Conservation (phyloP, 1,284 basidiomycete genomes). For the Salmacisia buchloeana region DNA sequence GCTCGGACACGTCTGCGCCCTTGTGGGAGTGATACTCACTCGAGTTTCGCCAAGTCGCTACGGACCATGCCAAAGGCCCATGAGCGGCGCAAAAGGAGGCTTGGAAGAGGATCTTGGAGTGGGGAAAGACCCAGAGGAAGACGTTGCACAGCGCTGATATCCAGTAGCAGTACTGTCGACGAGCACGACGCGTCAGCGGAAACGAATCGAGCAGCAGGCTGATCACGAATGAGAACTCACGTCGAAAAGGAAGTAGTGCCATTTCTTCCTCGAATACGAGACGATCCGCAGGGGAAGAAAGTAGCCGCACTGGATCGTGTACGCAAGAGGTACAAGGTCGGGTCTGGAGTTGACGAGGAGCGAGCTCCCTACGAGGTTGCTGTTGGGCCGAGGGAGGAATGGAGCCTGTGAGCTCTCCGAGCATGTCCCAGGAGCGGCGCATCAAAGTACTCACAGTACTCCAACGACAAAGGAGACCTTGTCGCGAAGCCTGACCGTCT, state of each 20-base stretch:
- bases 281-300: slow-evolving; percentile 75
- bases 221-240: slow-evolving; percentile 14
- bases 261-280: slow-evolving; percentile 59
- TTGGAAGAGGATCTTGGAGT: slow-evolving; percentile 32
- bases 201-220: slow-evolving; percentile 74
- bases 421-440: too few species aligned
- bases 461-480: slow-evolving; percentile 76
- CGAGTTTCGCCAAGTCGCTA: slow-evolving; percentile 92
- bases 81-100: slow-evolving; percentile 36
- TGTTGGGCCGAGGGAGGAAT: not conserved
- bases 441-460: slow-evolving; percentile 60
- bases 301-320: slow-evolving; percentile 68
- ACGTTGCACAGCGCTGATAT: slow-evolving; percentile 10
- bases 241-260: slow-evolving; percentile 89
- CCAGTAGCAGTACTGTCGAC: not conserved
- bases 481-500: slow-evolving; percentile 64
- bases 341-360: slow-evolving; percentile 76
- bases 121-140: slow-evolving; percentile 37
- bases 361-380: slow-evolving; percentile 54
- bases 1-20: slow-evolving; percentile 53
- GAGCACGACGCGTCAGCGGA: not conserved
- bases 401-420: not conserved
- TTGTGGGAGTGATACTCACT: slow-evolving; percentile 92
- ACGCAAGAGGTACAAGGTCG: slow-evolving; percentile 66
- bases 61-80: slow-evolving; percentile 78